Evolutionary conservation across 2,329 filamentous ascomycete genomes (phyloP).

Genomic region (Eurotiales sp.): DNA sequence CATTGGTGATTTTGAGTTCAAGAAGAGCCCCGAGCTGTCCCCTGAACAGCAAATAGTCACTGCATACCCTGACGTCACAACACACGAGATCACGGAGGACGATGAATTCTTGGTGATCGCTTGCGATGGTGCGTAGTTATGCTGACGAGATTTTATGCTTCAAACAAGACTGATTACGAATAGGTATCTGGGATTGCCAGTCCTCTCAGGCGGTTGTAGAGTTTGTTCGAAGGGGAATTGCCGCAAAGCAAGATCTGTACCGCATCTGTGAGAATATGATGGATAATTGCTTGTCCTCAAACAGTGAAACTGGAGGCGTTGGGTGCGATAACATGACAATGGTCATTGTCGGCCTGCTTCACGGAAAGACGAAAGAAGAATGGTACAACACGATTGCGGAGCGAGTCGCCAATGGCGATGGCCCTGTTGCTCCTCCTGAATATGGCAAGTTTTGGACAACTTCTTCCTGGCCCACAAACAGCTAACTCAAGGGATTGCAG

Average conservation of each 20-base stretch:
- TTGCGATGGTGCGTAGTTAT: constrained; percentile 69
- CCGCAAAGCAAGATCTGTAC: constrained; percentile 88
- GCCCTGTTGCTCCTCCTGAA: constrained; percentile 96
- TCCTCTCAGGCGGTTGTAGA: constrained; percentile 96
- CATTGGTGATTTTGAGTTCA: constrained; percentile 99
- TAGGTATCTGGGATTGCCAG: constrained; percentile 99
- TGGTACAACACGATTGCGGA: constrained; percentile 97
- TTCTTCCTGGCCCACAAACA: constrained; percentile 21
- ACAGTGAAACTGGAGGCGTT: constrained; percentile 95
- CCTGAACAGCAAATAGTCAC: constrained; percentile 99
- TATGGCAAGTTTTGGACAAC: constrained; percentile 77
- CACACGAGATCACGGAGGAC: constrained; percentile 85
- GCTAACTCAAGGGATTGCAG: constrained; percentile 51
- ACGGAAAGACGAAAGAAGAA: constrained; percentile 90
- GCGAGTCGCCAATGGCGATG: constrained; percentile 92
- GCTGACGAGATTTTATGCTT: background rate
- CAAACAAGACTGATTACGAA: constrained; percentile 7
- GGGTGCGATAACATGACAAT: constrained; percentile 99
- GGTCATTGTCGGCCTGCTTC: constrained; percentile 80
- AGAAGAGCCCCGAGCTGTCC: constrained; percentile 94
- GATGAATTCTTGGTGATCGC: constrained; percentile 94
- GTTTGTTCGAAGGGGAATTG: constrained; percentile 93
- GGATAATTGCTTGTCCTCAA: constrained; percentile 98
- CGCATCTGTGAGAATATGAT: constrained; percentile 99
- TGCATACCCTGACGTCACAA: constrained; percentile 88